Evolutionary conservation across 768 basidiomycete genomes (phyloP).

Genomic region (Trametes elegans): DNA sequence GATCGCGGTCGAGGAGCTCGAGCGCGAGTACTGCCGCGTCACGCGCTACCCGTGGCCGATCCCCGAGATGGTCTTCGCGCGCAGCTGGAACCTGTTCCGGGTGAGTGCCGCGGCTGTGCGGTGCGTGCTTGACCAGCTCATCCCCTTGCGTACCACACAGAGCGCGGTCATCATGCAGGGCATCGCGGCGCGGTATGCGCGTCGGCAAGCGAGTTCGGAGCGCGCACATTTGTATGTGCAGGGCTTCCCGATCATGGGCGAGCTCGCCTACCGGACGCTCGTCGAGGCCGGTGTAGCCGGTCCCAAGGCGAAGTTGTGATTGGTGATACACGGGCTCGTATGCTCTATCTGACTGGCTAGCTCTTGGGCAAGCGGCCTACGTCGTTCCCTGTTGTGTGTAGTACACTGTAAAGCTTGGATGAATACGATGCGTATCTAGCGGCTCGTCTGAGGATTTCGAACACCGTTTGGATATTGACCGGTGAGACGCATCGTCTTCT

Average conservation of each 20-base stretch:
- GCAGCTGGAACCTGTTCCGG: conserved; percentile 84
- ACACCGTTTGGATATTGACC: no score
- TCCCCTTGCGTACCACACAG: conserved; percentile 33
- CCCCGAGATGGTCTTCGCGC: conserved; percentile 71
- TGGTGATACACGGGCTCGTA: no score
- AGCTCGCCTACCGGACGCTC: conserved; percentile 44
- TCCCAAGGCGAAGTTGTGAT: conserved; percentile 14
- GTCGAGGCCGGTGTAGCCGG: conserved; percentile 13
- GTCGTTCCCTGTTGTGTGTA: no score
- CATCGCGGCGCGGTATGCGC: conserved; percentile 82
- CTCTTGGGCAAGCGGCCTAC: no score
- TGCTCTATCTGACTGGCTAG: not conserved
- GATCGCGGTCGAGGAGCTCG: conserved; percentile 66
- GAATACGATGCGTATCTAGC: no score
- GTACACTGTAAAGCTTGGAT: no score
- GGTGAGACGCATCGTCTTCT: no score
- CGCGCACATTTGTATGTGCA: conserved; percentile 47
- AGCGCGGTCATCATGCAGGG: conserved; percentile 84
- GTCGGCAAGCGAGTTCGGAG: conserved; percentile 89
- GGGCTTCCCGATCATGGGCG: conserved; percentile 62
- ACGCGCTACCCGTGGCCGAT: conserved; percentile 72
- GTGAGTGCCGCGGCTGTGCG: conserved; percentile 39
- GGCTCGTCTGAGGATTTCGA: no score
- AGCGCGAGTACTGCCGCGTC: conserved; percentile 76
- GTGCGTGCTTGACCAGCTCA: not conserved